Evolutionary conservation across 176 grass and related monocot species (phyloP).

Genomic region (Hordeum marinum): DNA sequence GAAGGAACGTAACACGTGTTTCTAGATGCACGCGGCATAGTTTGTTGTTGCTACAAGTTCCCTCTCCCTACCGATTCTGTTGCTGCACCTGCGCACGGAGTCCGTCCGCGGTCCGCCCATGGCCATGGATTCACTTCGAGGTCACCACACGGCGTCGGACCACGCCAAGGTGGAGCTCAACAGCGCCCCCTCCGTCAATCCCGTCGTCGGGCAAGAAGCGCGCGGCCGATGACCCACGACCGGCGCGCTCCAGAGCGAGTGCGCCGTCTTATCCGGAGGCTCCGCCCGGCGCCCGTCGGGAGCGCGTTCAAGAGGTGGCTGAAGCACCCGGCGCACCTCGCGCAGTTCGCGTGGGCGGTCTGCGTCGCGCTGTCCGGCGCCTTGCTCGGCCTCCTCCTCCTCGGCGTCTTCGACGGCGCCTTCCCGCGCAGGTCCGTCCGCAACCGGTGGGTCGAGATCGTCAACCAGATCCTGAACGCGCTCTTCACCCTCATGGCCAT

Average conservation of each 20-base stretch:
- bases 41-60: background rate
- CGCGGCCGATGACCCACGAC: background rate
- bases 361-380: constrained; percentile 51
- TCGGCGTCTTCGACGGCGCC: constrained; percentile 39
- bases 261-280: constrained; percentile 23
- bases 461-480: constrained; percentile 74
- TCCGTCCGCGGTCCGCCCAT: too few species aligned
- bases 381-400: constrained; percentile 59
- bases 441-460: constrained; percentile 63
- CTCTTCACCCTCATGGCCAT: constrained; percentile 80
- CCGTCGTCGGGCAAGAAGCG: background rate
- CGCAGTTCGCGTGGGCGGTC: constrained; percentile 53
- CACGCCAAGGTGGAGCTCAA: background rate
- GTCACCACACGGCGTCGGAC: background rate
- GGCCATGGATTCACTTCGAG: background rate
- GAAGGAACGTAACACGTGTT: too few species aligned
- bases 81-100: background rate
- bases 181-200: background rate
- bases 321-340: constrained; percentile 53
- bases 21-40: background rate
- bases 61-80: background rate
- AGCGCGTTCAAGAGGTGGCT: constrained; percentile 41
- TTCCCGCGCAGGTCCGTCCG: constrained; percentile 31
- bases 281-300: constrained; percentile 32
- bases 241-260: background rate